A percentile compares a stretch with the other conserved stretches of the same genome.
phyloP scores from a whole-genome alignment of 2,329 filamentous ascomycete genomes.

The Penicillium sp. region DNA sequence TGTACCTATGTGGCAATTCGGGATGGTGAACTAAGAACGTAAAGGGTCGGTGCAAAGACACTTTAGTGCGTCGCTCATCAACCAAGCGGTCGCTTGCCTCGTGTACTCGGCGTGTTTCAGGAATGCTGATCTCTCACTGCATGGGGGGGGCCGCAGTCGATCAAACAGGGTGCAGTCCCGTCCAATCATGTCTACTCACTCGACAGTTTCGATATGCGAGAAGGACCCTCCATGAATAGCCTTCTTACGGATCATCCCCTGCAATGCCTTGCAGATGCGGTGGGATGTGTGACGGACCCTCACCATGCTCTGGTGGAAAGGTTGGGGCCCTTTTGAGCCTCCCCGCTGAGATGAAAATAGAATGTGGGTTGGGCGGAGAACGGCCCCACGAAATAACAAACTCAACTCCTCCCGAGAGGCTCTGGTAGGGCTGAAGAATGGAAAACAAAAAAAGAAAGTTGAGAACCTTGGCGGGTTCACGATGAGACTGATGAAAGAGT shows the following conservation, averaged over 20 bases:
- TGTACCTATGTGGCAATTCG: too few species aligned
- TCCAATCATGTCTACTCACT: too few species aligned
- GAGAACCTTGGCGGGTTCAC: too few species aligned
- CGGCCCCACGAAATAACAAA: background rate
- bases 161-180: background rate
- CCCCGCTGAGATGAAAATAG: conserved; percentile 1
- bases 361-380: background rate
- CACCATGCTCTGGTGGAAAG: background rate
- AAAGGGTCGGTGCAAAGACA: too few species aligned
- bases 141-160: conserved; percentile 6
- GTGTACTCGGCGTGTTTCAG: conserved; percentile 16
- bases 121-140: conserved; percentile 10
- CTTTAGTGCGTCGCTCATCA: too few species aligned
- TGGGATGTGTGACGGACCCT: background rate
- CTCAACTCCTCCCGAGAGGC: background rate
- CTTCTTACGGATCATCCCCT: background rate
- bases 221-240: too few species aligned
- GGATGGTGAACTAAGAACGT: too few species aligned
- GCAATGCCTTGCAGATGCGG: background rate
- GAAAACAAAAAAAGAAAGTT: too few species aligned
- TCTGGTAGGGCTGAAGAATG: background rate
- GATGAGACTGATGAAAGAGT: too few species aligned
- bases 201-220: too few species aligned
- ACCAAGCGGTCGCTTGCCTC: background rate
- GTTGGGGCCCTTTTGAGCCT: background rate